A percentile compares a stretch with the other conserved stretches of the same genome.
Evolutionary conservation across 129 eudicot species (phyloP).

Genomic region (Cynara cardunculus): DNA sequence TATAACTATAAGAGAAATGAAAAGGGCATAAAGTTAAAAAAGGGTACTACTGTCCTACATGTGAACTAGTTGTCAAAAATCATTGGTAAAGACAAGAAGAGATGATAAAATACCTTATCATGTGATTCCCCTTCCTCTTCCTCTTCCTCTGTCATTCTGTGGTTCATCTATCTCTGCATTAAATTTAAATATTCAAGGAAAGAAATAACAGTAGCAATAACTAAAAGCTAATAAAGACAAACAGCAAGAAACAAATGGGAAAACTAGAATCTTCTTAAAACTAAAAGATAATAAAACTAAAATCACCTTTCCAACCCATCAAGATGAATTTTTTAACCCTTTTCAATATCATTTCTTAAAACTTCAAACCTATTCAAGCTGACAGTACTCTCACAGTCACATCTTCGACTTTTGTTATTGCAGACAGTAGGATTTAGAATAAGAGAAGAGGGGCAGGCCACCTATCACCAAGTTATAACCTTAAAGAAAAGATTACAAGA

Average conservation of each 20-base stretch:
- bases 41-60: slow-evolving; percentile 27
- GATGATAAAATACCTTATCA: slow-evolving; percentile 30
- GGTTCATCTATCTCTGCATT: background rate
- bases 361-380: no score
- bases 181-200: background rate
- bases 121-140: slow-evolving; percentile 1
- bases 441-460: no score
- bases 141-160: slow-evolving; percentile 20
- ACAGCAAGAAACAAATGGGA: background rate
- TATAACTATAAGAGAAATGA: background rate
- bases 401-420: no score
- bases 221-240: background rate
- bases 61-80: slow-evolving; percentile 38
- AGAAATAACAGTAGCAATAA: background rate
- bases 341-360: no score
- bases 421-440: no score
- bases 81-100: slow-evolving; percentile 29
- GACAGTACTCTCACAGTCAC: no score
- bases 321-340: background rate
- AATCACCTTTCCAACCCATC: background rate
- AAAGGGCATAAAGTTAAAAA: background rate
- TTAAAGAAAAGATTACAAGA: no score
- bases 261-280: background rate
- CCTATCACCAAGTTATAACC: no score
- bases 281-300: background rate